A percentile compares a stretch with the other conserved stretches of the same genome.
These are phyloP conservation scores for Colletotrichum viniferum DNA, from an alignment of 2,329 filamentous ascomycete genomes.

Conservation along the genomic window DNA sequence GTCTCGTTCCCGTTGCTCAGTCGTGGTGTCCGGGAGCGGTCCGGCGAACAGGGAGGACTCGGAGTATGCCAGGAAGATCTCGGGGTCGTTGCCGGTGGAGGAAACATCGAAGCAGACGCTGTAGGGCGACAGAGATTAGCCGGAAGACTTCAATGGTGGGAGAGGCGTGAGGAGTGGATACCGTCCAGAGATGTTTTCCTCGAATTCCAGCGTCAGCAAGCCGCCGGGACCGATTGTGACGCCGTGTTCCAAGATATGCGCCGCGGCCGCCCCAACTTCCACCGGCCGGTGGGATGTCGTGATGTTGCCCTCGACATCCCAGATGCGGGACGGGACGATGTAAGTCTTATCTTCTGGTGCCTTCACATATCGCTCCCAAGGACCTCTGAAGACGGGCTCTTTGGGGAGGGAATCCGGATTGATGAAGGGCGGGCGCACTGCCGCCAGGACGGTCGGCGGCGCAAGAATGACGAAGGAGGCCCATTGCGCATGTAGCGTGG, in stretches of 20 bases:
- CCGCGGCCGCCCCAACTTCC: slow-evolving; percentile 6
- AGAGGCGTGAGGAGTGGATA: slow-evolving; percentile 19
- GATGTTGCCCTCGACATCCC: slow-evolving; percentile 36
- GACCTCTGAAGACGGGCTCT: slow-evolving; percentile 39
- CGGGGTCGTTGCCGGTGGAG: slow-evolving; percentile 30
- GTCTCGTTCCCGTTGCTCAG: slow-evolving; percentile 26
- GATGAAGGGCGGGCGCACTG: slow-evolving; percentile 14
- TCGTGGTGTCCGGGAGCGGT: slow-evolving; percentile 26
- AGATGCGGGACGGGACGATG: slow-evolving; percentile 37
- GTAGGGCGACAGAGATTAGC: background rate
- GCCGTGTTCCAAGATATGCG: slow-evolving; percentile 16
- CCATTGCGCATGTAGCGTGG: background rate
- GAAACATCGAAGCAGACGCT: slow-evolving; percentile 40
- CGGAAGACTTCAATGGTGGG: background rate
- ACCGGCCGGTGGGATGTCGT: slow-evolving; percentile 17
- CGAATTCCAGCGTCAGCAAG: slow-evolving; percentile 42
- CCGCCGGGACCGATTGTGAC: slow-evolving; percentile 34
- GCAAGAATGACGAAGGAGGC: background rate
- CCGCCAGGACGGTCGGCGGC: background rate
- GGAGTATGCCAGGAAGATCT: slow-evolving; percentile 26
- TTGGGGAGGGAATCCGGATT: slow-evolving; percentile 30
- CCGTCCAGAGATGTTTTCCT: slow-evolving; percentile 44
- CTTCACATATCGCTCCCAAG: slow-evolving; percentile 42
- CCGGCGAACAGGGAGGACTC: slow-evolving; percentile 26
- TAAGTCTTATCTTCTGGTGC: slow-evolving; percentile 38